phyloP scores from a whole-genome alignment of 805 yeast species.

The Lachancea kluyveri region DNA sequence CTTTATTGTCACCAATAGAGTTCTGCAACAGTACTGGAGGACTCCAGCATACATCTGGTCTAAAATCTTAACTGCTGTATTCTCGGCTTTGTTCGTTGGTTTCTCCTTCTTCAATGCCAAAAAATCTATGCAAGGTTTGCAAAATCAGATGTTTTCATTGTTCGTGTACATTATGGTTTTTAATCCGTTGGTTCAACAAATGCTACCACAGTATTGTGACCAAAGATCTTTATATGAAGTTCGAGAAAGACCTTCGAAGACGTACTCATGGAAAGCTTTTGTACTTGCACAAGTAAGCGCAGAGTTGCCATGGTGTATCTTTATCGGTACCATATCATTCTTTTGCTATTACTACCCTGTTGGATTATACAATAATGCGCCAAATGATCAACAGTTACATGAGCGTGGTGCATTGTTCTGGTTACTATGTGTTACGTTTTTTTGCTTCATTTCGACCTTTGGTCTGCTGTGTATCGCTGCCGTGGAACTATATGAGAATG shows the following conservation, averaged over 20 bases:
- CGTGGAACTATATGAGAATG: slow-evolving; percentile 11
- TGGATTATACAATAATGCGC: slow-evolving; percentile 25
- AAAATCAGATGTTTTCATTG: slow-evolving; percentile 33
- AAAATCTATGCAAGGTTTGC: slow-evolving; percentile 37
- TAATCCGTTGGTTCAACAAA: slow-evolving; percentile 36
- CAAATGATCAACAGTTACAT: slow-evolving; percentile 35
- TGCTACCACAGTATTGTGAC: slow-evolving; percentile 33
- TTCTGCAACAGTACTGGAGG: slow-evolving; percentile 38
- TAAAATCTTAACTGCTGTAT: slow-evolving; percentile 37
- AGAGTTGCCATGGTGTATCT: slow-evolving; percentile 33
- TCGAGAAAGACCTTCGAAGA: slow-evolving; percentile 36
- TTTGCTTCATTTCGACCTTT: slow-evolving; percentile 37
- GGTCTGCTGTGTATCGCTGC: slow-evolving; percentile 29
- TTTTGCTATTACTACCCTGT: slow-evolving; percentile 37
- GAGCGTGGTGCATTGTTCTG: slow-evolving; percentile 50
- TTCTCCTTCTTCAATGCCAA: slow-evolving; percentile 51
- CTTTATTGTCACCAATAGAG: slow-evolving; percentile 33
- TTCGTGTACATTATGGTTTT: slow-evolving; percentile 35
- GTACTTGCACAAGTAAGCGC: slow-evolving; percentile 30
- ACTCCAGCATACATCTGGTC: slow-evolving; percentile 37
- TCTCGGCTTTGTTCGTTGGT: slow-evolving; percentile 45
- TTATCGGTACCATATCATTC: slow-evolving; percentile 29
- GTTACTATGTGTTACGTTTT: slow-evolving; percentile 39
- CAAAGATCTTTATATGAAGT: slow-evolving; percentile 36
- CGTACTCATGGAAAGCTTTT: slow-evolving; percentile 37